Conservation (phyloP, 192 early-diverging fungal genomes). For the Spizellomyces punctatus region DNA sequence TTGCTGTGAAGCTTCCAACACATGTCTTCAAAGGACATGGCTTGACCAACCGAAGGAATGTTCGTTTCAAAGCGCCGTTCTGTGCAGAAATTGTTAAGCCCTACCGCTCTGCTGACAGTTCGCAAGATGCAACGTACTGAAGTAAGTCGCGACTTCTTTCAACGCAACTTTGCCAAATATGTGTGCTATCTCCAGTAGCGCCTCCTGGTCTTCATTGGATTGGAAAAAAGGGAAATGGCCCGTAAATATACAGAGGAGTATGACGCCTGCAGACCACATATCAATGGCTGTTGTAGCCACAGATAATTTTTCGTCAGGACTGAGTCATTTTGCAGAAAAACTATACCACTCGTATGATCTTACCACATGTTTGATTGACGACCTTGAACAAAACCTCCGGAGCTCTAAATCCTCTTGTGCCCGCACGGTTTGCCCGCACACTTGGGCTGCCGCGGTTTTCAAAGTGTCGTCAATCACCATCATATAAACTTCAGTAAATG, state of each 20-base stretch:
- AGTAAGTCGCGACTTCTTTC: conserved; percentile 63
- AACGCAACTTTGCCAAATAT: conserved; percentile 80
- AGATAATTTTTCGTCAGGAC: too few species aligned
- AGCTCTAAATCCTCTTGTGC: conserved; percentile 91
- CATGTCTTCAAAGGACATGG: conserved; percentile 39
- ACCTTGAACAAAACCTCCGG: conserved; percentile 91
- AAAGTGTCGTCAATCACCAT: background rate
- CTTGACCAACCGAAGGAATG: conserved; percentile 43
- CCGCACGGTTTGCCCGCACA: conserved; percentile 80
- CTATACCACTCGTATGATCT: conserved; percentile 4
- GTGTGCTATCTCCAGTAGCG: conserved; percentile 79
- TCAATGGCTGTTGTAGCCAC: conserved; percentile 80
- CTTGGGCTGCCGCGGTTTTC: conserved; percentile 55
- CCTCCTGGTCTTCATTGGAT: conserved; percentile 83
- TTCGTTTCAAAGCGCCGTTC: conserved; percentile 62
- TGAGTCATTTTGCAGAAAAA: background rate
- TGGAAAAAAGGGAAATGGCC: conserved; percentile 89
- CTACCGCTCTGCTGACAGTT: too few species aligned
- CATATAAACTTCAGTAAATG: background rate
- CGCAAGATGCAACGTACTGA: conserved; percentile 51
- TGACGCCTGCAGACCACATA: conserved; percentile 92
- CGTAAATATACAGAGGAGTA: conserved; percentile 76
- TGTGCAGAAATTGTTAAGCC: conserved; percentile 34
- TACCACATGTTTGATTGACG: conserved; percentile 73
- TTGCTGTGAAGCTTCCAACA: conserved; percentile 44